Evolutionary conservation across 2,329 filamentous ascomycete species (phyloP).

Genomic region (Penicillium sp.): DNA sequence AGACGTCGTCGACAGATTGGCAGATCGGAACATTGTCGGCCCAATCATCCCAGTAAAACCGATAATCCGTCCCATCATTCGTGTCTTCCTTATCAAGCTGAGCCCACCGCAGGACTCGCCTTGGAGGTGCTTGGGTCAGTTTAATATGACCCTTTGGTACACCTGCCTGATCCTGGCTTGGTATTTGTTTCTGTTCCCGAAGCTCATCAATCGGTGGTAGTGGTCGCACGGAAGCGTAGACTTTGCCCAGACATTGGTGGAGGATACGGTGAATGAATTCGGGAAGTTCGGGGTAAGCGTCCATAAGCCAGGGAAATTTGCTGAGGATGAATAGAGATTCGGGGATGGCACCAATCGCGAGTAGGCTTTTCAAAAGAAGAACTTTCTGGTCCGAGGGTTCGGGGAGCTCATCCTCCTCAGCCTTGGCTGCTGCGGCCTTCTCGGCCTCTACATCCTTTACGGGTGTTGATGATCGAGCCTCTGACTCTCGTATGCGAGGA

Average conservation of each 20-base stretch:
- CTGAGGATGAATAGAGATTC: conserved; percentile 92
- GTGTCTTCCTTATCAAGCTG: conserved; percentile 78
- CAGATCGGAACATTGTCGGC: conserved; percentile 90
- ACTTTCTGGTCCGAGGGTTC: conserved; percentile 89
- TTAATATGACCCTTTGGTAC: conserved; percentile 72
- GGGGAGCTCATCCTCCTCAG: conserved; percentile 59
- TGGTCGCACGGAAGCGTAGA: conserved; percentile 63
- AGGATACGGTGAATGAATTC: conserved; percentile 84
- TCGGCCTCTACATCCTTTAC: conserved; percentile 59
- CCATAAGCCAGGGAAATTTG: conserved; percentile 88
- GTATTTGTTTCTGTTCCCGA: conserved; percentile 55
- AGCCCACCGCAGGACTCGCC: conserved; percentile 79
- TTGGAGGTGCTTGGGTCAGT: conserved; percentile 62
- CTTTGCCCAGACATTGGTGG: conserved; percentile 77
- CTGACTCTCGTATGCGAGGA: conserved; percentile 56
- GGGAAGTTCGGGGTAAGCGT: conserved; percentile 80
- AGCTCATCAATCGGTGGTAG: conserved; percentile 47
- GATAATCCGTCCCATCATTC: conserved; percentile 76
- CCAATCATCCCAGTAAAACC: conserved; percentile 99
- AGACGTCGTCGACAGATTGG: conserved; percentile 87
- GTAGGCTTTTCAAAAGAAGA: conserved; percentile 77
- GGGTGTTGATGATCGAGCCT: conserved; percentile 57
- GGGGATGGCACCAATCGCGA: conserved; percentile 89
- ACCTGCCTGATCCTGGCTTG: conserved; percentile 67
- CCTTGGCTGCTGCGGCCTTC: conserved; percentile 39